Percentiles rank a stretch among this genome's conserved stretches.
These are phyloP conservation scores for Tolypocladium ophioglossoides DNA, from an alignment of 2,329 filamentous ascomycete species.

Conservation along the genomic window DNA sequence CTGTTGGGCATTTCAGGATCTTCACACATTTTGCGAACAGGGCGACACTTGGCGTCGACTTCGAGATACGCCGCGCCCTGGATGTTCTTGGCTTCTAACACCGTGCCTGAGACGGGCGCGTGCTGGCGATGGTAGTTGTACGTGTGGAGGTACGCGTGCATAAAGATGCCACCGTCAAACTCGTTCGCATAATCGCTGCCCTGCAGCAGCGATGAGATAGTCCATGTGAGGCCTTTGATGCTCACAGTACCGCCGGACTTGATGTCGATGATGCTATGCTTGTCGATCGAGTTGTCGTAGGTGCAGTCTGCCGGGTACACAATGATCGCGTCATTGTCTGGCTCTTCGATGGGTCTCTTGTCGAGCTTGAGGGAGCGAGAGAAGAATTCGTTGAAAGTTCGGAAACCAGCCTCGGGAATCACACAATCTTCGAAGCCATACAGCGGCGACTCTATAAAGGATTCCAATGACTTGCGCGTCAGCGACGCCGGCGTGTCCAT, in stretches of 20 bases:
- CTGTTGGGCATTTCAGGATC: constrained; percentile 21
- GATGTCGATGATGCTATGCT: constrained; percentile 13
- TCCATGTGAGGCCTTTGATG: constrained; percentile 27
- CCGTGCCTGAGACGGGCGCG: constrained; percentile 24
- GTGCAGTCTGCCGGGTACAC: constrained; percentile 25
- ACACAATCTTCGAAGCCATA: constrained; percentile 21
- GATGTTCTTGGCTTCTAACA: constrained; percentile 26
- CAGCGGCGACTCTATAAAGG: constrained; percentile 18
- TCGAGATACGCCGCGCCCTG: constrained; percentile 26
- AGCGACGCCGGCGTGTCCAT: constrained; percentile 22
- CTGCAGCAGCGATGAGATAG: constrained; percentile 22
- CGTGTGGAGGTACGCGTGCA: constrained; percentile 28
- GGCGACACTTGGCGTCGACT: constrained; percentile 12
- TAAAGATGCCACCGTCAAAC: constrained; percentile 28
- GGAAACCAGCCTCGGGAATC: constrained; percentile 19
- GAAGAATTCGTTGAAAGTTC: constrained; percentile 31
- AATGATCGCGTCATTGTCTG: constrained; percentile 17
- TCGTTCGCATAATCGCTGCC: constrained; percentile 16
- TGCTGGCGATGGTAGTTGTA: constrained; percentile 32
- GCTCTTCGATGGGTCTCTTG: constrained; percentile 17
- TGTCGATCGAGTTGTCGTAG: constrained; percentile 15
- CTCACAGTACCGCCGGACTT: constrained; percentile 14
- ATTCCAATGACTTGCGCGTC: constrained; percentile 16
- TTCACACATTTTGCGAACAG: constrained; percentile 8
- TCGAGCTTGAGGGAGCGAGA: constrained; percentile 23